Evolutionary conservation across 2,329 filamentous ascomycete species (phyloP), one percentile per base, ranked within the genome.

Genomic region (Aaosphaeria pasadenensis): DNA sequence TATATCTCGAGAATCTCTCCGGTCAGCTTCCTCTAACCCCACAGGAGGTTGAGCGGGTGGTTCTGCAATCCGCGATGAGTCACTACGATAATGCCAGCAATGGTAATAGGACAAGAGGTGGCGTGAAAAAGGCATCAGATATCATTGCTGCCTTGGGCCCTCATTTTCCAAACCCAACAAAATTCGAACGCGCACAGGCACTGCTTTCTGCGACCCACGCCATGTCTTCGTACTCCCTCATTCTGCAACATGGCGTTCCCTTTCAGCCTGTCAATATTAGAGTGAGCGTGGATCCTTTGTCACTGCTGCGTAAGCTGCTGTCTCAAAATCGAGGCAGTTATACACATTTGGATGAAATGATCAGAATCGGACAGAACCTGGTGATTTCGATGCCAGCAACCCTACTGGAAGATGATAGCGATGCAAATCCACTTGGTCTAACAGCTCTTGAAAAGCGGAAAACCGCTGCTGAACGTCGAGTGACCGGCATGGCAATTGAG

Each of bases 41-140:
- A 3, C 67, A 77, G 3, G 65, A 77, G 5, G 70, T 89, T 1
- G 80, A 83, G 59, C 77, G 82, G 4, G 81, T 83, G 1, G 74
- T 90, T 6, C 72, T 88, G 39, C 75, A 76, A 1, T 77, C 83
- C 42, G 85, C 86, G 1, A 79, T 91, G 73, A 77, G 81, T 46
- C 81, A 86, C 4, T 94, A 91, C 62, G 89, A 94, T 60, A 89
- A 89, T 62, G 88, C 89, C 3, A 88, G 86, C 24, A 94, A 94
- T 59, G 87, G 87, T 1, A 91, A 92, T 58, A 82, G 83, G 47
- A 88, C 81, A 2, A 79, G 88, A 55, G 89, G 89, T 11, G 86
- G 86, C 0, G 77, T 94, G 59, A 89, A 89, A 69, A 89, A 84
- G 66, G 89, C 87, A 41, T 79, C 86, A 55, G 66, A 69, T 47